Evolutionary conservation across 495 filamentous ascomycete genomes (phyloP).

Genomic region (Talaromyces borbonicus): DNA sequence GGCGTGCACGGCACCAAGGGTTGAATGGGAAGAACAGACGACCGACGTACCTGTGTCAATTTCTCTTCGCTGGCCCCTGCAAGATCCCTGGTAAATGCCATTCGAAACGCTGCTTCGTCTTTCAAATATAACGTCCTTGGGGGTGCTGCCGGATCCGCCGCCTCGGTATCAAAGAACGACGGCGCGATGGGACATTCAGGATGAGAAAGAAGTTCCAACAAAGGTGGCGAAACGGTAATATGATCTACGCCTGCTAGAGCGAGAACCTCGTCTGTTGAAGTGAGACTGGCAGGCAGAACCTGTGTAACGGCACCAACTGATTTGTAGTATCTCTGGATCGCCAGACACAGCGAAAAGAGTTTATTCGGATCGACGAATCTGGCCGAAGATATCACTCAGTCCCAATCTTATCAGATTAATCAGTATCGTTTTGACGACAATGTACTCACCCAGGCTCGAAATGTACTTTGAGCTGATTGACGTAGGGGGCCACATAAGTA

Average conservation of each 20-base stretch:
- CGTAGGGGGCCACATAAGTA: conserved; percentile 51
- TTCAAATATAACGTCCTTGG: conserved; percentile 21
- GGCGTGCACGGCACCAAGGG: too few relatives aligned
- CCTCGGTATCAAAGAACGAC: conserved; percentile 26
- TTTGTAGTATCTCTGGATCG: conserved; percentile 45
- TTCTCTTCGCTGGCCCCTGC: conserved; percentile 42
- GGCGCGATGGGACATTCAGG: conserved; percentile 19
- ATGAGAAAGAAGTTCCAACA: conserved; percentile 38
- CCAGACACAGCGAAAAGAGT: conserved; percentile 37
- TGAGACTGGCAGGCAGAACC: conserved; percentile 48
- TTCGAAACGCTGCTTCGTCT: conserved; percentile 35
- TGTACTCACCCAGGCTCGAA: conserved; percentile 44
- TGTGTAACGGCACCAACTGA: conserved; percentile 29
- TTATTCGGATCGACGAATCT: conserved; percentile 31
- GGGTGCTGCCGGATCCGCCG: conserved; percentile 6
- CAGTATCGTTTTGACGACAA: too few relatives aligned
- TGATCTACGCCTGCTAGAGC: conserved; percentile 46
- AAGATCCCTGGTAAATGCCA: conserved; percentile 39
- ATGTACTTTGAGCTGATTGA: conserved; percentile 56
- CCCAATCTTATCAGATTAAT: too few relatives aligned
- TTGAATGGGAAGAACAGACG: background rate
- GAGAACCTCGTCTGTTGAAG: conserved; percentile 45
- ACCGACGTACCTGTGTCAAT: conserved; percentile 33
- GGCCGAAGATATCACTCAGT: conserved; percentile 1
- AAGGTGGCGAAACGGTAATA: conserved; percentile 45